These are phyloP conservation scores for Cyberlindnera nakhonratchasimensis DNA, from an alignment of 805 yeast species.

Conservation along the genomic window DNA sequence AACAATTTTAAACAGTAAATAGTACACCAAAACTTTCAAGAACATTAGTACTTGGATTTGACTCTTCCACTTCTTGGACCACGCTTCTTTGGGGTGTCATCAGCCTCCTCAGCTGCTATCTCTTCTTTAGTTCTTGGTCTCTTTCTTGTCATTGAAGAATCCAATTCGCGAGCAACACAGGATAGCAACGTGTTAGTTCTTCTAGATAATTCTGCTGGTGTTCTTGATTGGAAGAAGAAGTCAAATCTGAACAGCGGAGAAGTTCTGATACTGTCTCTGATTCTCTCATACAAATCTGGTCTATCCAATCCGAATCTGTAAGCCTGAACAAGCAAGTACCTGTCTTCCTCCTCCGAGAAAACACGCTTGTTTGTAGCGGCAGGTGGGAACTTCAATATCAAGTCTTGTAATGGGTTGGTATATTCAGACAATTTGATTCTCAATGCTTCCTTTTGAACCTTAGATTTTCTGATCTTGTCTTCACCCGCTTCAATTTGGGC, in stretches of 20 bases:
- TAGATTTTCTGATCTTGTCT: constrained; percentile 62
- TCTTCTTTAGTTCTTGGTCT: constrained; percentile 14
- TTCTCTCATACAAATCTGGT: constrained; percentile 72
- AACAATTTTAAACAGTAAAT: neutral
- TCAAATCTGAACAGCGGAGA: constrained; percentile 83
- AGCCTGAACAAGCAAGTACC: constrained; percentile 77
- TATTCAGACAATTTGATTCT: constrained; percentile 70
- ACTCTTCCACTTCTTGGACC: constrained; percentile 20
- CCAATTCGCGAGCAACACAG: constrained; percentile 64
- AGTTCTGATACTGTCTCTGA: constrained; percentile 68
- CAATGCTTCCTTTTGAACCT: constrained; percentile 73
- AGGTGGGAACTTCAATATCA: constrained; percentile 69
- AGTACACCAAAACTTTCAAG: neutral
- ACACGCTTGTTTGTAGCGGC: constrained; percentile 60
- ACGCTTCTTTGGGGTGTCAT: constrained; percentile 16
- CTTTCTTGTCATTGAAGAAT: constrained; percentile 15
- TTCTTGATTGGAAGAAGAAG: constrained; percentile 79
- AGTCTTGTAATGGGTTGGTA: constrained; percentile 75
- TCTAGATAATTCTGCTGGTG: constrained; percentile 73
- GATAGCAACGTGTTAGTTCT: constrained; percentile 77
- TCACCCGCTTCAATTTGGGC: constrained; percentile 86
- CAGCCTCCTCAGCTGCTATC: constrained; percentile 14
- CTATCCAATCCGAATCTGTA: constrained; percentile 78
- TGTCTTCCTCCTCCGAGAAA: constrained; percentile 86
- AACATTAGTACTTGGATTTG: constrained; percentile 12